A percentile compares a stretch with the other conserved stretches of the same genome.
These are phyloP conservation scores for Leucosporidium yakuticum DNA, from an alignment of 768 basidiomycete genomes.

Conservation along the genomic window DNA sequence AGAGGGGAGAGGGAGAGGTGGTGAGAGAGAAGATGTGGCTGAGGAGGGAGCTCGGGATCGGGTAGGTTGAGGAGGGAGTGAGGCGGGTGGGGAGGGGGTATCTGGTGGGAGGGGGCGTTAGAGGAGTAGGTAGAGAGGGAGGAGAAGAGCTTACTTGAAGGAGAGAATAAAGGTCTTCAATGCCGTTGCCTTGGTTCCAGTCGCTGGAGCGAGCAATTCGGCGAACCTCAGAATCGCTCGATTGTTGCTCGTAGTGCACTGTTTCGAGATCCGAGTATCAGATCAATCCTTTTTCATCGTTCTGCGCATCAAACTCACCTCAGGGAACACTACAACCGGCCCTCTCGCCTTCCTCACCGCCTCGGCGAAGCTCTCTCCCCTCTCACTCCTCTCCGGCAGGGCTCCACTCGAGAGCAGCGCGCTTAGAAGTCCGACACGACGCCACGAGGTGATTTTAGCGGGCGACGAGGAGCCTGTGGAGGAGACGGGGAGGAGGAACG, in stretches of 20 bases:
- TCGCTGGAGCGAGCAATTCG: not conserved
- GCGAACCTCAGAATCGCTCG: constrained; percentile 29
- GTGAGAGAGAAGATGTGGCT: constrained; percentile 20
- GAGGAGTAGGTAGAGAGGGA: not conserved
- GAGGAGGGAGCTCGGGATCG: constrained; percentile 19
- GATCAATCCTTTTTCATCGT: not conserved
- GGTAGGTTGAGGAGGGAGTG: constrained; percentile 23
- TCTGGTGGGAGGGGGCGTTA: constrained; percentile 1
- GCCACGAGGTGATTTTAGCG: constrained; percentile 9
- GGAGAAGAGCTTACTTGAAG: constrained; percentile 15
- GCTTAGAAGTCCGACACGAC: not conserved
- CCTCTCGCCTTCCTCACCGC: constrained; percentile 6
- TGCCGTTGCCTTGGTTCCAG: not conserved
- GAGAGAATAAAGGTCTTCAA: constrained; percentile 21
- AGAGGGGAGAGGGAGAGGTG: constrained; percentile 7
- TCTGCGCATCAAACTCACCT: constrained; percentile 1
- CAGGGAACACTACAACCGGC: constrained; percentile 26
- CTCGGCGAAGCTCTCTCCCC: constrained; percentile 14
- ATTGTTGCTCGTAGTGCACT: constrained; percentile 34
- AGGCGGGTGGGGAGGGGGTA: constrained; percentile 24
- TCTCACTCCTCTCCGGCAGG: not conserved
- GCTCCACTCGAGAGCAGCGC: not conserved
- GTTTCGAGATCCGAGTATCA: not conserved
- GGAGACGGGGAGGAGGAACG: constrained; percentile 26
- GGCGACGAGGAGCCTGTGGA: not conserved